A percentile compares a stretch with the other conserved stretches of the same genome.
Conservation (phyloP, 2,329 filamentous ascomycete genomes). For the Graphium sp. region DNA sequence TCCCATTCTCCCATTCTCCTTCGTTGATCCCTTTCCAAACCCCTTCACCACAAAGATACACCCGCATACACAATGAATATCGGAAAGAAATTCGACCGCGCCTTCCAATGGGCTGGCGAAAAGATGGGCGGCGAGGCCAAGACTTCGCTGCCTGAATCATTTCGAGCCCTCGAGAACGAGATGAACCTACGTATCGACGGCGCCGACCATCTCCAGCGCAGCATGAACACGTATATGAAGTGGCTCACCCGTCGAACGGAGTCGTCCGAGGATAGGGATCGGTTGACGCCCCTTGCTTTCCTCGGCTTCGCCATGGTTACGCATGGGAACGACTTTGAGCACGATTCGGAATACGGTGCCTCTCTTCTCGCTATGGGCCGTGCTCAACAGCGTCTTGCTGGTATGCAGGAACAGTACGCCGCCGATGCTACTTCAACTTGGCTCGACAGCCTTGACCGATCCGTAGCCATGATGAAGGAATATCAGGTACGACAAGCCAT, state of each 20-base stretch:
- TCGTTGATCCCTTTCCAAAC: too few species aligned
- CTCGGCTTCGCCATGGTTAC: slow-evolving; percentile 72
- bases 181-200: slow-evolving; percentile 83
- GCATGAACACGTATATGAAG: slow-evolving; percentile 76
- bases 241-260: slow-evolving; percentile 74
- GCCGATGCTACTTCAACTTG: slow-evolving; percentile 64
- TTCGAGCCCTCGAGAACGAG: slow-evolving; percentile 76
- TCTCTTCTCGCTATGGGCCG: slow-evolving; percentile 66
- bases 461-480: slow-evolving; percentile 89
- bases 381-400: slow-evolving; percentile 74
- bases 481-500: slow-evolving; percentile 53
- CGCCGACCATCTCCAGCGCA: slow-evolving; percentile 76
- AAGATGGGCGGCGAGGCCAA: slow-evolving; percentile 87
- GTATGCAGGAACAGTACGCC: slow-evolving; percentile 72
- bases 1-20: too few species aligned
- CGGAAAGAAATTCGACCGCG: slow-evolving; percentile 79
- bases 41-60: too few species aligned
- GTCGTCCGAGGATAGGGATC: slow-evolving; percentile 68
- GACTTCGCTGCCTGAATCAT: slow-evolving; percentile 76
- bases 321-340: slow-evolving; percentile 86
- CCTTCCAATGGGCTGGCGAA: slow-evolving; percentile 97
- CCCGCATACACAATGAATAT: slow-evolving; percentile 35
- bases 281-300: slow-evolving; percentile 61
- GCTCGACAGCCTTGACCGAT: slow-evolving; percentile 84
- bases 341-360: slow-evolving; percentile 79